A percentile compares a stretch with the other conserved stretches of the same genome.
These are phyloP conservation scores for Lipomyces yamadae DNA, from an alignment of 805 yeast species.

Conservation along the genomic window DNA sequence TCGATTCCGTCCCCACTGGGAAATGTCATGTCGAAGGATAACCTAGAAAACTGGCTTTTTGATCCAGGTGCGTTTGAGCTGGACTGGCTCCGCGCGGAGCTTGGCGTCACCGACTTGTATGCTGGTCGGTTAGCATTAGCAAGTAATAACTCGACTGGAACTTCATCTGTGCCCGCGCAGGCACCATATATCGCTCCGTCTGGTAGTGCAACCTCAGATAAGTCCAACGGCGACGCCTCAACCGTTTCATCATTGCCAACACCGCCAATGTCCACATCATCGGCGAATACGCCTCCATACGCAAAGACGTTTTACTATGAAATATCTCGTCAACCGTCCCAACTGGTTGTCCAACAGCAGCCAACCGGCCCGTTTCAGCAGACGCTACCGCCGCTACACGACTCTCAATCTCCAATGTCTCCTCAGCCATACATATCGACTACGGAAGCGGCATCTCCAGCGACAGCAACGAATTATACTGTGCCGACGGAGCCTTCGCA, in stretches of 20 bases:
- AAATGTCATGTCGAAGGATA: constrained; percentile 7
- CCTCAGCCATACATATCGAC: neutral
- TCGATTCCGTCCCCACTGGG: constrained; percentile 8
- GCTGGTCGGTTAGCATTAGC: neutral
- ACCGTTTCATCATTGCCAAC: constrained; percentile 14
- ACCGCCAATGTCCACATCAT: neutral
- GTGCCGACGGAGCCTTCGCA: neutral
- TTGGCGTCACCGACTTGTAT: constrained; percentile 11
- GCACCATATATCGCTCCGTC: neutral
- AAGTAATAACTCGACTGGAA: too few species aligned
- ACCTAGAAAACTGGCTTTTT: constrained; percentile 27
- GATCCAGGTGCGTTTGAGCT: constrained; percentile 27
- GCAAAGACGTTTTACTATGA: constrained; percentile 7
- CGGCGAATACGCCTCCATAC: constrained; percentile 2
- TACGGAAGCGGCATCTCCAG: neutral
- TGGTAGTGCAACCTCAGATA: constrained; percentile 6
- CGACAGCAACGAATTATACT: neutral
- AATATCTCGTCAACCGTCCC: neutral
- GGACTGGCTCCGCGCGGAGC: constrained; percentile 31
- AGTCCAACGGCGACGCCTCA: neutral
- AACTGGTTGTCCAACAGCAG: neutral
- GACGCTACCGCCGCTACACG: neutral
- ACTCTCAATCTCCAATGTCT: constrained; percentile 4
- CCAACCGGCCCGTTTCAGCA: neutral
- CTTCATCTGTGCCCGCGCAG: neutral